phyloP scores from a whole-genome alignment of 768 basidiomycete genomes.

The Melanogaster broomeanus region DNA sequence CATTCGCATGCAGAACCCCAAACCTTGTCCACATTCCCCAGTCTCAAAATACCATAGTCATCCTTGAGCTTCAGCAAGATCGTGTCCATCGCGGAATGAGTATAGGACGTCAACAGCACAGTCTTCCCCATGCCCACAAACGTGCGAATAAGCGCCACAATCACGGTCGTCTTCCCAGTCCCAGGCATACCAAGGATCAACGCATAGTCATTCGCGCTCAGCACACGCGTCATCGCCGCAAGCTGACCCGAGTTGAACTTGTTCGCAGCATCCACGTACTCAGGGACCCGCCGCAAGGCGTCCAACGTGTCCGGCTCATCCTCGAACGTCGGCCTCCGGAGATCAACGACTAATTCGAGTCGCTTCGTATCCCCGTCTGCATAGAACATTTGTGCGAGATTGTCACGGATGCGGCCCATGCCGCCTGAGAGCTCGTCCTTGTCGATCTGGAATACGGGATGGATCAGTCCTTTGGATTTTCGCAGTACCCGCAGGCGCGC shows the following conservation, averaged over 20 bases:
- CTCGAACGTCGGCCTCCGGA: slow-evolving; percentile 67
- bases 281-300: slow-evolving; percentile 21
- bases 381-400: slow-evolving; percentile 88
- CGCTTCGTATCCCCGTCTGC: slow-evolving; percentile 68
- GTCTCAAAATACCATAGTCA: slow-evolving; percentile 74
- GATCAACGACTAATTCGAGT: slow-evolving; percentile 80
- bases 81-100: slow-evolving; percentile 97
- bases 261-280: slow-evolving; percentile 33
- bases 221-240: slow-evolving; percentile 68
- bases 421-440: slow-evolving; percentile 89
- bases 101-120: slow-evolving; percentile 89
- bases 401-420: slow-evolving; percentile 86
- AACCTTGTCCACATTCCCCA: slow-evolving; percentile 96
- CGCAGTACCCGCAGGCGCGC: slow-evolving; percentile 35
- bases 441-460: slow-evolving; percentile 77
- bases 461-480: slow-evolving; percentile 9
- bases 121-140: slow-evolving; percentile 83
- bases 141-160: slow-evolving; percentile 81
- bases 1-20: slow-evolving; percentile 5
- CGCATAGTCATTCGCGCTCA: slow-evolving; percentile 86
- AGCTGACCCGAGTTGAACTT: slow-evolving; percentile 73
- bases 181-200: slow-evolving; percentile 97
- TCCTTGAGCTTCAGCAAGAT: slow-evolving; percentile 81
- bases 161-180: slow-evolving; percentile 96
- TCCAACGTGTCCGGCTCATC: slow-evolving; percentile 21